A percentile compares a stretch with the other conserved stretches of the same genome.
phyloP scores from a whole-genome alignment of 225 moss, liverwort and hornwort genomes.

The Physcomitrellopsis africana region DNA sequence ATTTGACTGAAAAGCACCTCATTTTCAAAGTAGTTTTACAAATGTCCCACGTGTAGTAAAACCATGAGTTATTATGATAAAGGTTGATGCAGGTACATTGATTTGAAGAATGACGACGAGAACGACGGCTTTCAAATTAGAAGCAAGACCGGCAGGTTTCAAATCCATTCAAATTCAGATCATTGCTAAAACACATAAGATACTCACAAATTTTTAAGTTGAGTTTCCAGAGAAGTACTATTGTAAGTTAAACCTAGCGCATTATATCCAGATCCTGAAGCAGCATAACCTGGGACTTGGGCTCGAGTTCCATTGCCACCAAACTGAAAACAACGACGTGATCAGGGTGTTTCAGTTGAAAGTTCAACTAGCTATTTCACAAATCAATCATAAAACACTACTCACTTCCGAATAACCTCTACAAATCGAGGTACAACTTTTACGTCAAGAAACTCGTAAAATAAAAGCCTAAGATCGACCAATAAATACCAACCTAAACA shows the following conservation, averaged over 20 bases:
- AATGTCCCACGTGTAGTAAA: background rate
- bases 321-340: slow-evolving; percentile 42
- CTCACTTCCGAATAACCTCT: background rate
- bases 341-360: slow-evolving; percentile 6
- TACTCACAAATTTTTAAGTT: slow-evolving; percentile 47
- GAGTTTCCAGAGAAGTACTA: slow-evolving; percentile 32
- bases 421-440: slow-evolving; percentile 19
- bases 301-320: slow-evolving; percentile 39
- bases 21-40: slow-evolving; percentile 19
- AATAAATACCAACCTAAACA: slow-evolving; percentile 12
- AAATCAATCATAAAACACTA: background rate
- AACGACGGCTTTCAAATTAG: background rate
- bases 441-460: slow-evolving; percentile 10
- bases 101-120: slow-evolving; percentile 7
- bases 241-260: slow-evolving; percentile 27
- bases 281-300: slow-evolving; percentile 37
- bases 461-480: background rate
- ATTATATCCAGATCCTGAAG: slow-evolving; percentile 43
- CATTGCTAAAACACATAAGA: slow-evolving; percentile 7
- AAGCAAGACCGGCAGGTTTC: too few species aligned
- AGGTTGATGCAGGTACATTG: background rate
- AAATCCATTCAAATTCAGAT: slow-evolving; percentile 1
- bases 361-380: slow-evolving; percentile 3
- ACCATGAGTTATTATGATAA: background rate
- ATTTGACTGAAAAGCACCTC: slow-evolving; percentile 13